A percentile compares a stretch with the other conserved stretches of the same genome.
Conservation (phyloP, 345 rosid genomes). For the Erucastrum elatum region DNA sequence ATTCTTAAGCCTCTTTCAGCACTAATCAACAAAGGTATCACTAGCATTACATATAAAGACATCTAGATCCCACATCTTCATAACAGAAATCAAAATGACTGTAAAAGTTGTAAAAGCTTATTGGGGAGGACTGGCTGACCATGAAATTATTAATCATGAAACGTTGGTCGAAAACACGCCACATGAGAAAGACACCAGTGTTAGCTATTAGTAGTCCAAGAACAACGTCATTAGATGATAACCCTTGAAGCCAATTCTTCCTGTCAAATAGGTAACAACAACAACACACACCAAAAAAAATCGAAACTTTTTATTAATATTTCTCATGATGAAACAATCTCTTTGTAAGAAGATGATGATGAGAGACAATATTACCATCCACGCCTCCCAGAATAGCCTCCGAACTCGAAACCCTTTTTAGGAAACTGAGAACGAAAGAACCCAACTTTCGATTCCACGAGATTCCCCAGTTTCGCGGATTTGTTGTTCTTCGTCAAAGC, state of each 20-base stretch:
- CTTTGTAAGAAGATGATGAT: neutral
- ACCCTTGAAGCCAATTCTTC: conserved; percentile 57
- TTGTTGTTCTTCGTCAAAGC: conserved; percentile 34
- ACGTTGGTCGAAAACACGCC: conserved; percentile 56
- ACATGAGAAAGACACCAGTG: conserved; percentile 64
- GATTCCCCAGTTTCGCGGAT: conserved; percentile 33
- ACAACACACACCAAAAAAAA: neutral
- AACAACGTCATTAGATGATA: conserved; percentile 50
- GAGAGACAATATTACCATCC: conserved; percentile 40
- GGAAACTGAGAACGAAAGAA: conserved; percentile 37
- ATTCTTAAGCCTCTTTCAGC: neutral
- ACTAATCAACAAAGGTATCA: neutral
- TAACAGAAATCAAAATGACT: neutral
- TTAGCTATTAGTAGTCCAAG: conserved; percentile 68
- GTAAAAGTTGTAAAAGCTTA: neutral
- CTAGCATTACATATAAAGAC: conserved; percentile 7
- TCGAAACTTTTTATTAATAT: neutral
- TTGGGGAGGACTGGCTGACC: conserved; percentile 61
- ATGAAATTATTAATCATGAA: conserved; percentile 82
- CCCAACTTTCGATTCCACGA: conserved; percentile 41
- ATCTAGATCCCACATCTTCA: neutral
- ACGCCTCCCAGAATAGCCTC: conserved; percentile 35
- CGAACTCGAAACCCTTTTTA: conserved; percentile 37
- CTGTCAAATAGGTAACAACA: conserved; percentile 42
- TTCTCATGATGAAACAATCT: neutral